A percentile compares a stretch with the other conserved stretches of the same genome.
These are phyloP conservation scores for Haematococcus sp. DNA, from an alignment of 139 green algal species.

Conservation along the genomic window DNA sequence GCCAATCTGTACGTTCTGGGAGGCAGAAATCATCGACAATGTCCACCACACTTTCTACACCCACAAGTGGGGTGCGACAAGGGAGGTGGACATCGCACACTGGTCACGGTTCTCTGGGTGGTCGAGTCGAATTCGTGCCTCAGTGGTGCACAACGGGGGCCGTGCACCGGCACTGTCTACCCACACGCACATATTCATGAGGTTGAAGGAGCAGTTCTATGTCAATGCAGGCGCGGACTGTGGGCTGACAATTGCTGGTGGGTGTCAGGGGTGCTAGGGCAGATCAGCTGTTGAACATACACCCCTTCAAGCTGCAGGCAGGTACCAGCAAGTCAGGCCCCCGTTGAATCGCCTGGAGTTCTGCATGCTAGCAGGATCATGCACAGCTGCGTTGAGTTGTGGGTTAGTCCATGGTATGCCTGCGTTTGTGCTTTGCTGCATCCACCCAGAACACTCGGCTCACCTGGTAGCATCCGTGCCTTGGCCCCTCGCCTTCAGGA, in stretches of 20 bases:
- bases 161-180: not conserved
- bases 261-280: no score
- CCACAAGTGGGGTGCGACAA: not conserved
- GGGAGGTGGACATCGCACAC: not conserved
- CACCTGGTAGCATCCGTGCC: no score
- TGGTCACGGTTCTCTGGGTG: not conserved
- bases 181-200: not conserved
- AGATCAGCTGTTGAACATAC: no score
- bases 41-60: slow-evolving; percentile 7
- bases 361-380: no score
- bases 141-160: not conserved
- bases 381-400: no score
- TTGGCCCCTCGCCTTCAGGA: no score
- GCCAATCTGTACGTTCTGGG: slow-evolving; percentile 1
- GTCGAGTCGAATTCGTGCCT: not conserved
- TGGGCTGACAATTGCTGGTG: slow-evolving; percentile 2
- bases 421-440: no score
- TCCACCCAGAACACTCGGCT: no score
- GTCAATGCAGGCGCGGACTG: slow-evolving; percentile 4
- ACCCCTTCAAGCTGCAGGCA: no score
- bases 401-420: no score
- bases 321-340: no score
- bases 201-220: slow-evolving; percentile 12
- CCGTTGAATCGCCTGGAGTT: no score
- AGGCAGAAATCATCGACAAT: slow-evolving; percentile 8